Percentiles rank a stretch among this genome's conserved stretches.
Conservation (phyloP, 148 eudicot genomes). For the Diospyros lotus region DNA sequence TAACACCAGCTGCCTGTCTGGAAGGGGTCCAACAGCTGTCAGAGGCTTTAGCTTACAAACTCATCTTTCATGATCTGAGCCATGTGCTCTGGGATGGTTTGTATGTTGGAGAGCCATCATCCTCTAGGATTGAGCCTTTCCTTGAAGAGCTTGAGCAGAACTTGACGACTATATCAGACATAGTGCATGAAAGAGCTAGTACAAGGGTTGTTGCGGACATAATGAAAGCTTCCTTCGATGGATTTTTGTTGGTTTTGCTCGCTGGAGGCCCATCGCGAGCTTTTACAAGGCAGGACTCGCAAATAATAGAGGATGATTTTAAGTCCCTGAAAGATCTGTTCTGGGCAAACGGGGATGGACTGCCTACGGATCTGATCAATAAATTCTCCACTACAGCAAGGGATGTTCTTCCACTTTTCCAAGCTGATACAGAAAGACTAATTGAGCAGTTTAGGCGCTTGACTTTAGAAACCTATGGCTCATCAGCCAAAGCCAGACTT, state of each 20-base stretch:
- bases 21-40: slow-evolving; percentile 80
- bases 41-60: slow-evolving; percentile 59
- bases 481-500: slow-evolving; percentile 75
- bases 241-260: slow-evolving; percentile 82
- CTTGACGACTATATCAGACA: slow-evolving; percentile 46
- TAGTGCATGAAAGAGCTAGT: slow-evolving; percentile 69
- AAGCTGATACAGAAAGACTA: slow-evolving; percentile 66
- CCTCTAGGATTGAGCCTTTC: slow-evolving; percentile 86
- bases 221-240: slow-evolving; percentile 90
- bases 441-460: slow-evolving; percentile 66
- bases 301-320: slow-evolving; percentile 77
- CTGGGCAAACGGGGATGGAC: slow-evolving; percentile 91
- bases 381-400: slow-evolving; percentile 71
- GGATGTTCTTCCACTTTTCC: slow-evolving; percentile 78
- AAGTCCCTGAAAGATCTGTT: slow-evolving; percentile 78
- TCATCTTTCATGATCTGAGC: slow-evolving; percentile 67
- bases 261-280: slow-evolving; percentile 92
- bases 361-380: slow-evolving; percentile 67
- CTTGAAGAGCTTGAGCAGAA: slow-evolving; percentile 72
- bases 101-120: slow-evolving; percentile 78
- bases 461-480: slow-evolving; percentile 69
- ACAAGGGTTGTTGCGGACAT: slow-evolving; percentile 78
- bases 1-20: slow-evolving; percentile 67
- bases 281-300: slow-evolving; percentile 64
- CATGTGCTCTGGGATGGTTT: slow-evolving; percentile 74